A percentile compares a stretch with the other conserved stretches of the same genome.
These are phyloP conservation scores for Lecanicillium sp. DNA, from an alignment of 2,329 filamentous ascomycete genomes.

Conservation along the genomic window DNA sequence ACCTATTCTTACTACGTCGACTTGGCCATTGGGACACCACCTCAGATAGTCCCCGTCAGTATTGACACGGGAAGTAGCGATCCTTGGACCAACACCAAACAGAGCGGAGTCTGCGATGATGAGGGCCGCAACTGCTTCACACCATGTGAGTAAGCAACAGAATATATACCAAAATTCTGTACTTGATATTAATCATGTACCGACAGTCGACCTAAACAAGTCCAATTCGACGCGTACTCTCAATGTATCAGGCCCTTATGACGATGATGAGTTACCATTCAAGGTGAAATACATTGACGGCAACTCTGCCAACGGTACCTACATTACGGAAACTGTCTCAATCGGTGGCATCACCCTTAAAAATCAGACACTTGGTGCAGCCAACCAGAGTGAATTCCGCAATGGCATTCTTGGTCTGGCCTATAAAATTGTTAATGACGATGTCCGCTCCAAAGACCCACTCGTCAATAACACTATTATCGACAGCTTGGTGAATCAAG, in stretches of 20 bases:
- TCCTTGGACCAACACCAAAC: background rate
- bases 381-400: background rate
- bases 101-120: background rate
- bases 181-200: background rate
- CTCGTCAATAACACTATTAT: background rate
- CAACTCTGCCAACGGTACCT: background rate
- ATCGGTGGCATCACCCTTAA: slow-evolving; percentile 1
- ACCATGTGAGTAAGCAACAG: background rate
- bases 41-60: background rate
- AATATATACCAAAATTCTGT: background rate
- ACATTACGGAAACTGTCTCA: background rate
- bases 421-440: background rate
- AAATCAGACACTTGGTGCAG: background rate
- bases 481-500: background rate
- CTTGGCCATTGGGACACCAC: background rate
- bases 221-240: background rate
- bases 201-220: background rate
- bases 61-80: slow-evolving; percentile 2
- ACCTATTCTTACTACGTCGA: background rate
- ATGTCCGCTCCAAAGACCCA: background rate
- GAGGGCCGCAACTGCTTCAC: background rate
- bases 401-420: background rate
- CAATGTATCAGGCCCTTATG: background rate
- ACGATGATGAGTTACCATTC: background rate
- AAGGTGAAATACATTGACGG: background rate